These are phyloP conservation scores for Amaranthus tricolor DNA, from an alignment of 179 eudicot genomes.

Conservation along the genomic window DNA sequence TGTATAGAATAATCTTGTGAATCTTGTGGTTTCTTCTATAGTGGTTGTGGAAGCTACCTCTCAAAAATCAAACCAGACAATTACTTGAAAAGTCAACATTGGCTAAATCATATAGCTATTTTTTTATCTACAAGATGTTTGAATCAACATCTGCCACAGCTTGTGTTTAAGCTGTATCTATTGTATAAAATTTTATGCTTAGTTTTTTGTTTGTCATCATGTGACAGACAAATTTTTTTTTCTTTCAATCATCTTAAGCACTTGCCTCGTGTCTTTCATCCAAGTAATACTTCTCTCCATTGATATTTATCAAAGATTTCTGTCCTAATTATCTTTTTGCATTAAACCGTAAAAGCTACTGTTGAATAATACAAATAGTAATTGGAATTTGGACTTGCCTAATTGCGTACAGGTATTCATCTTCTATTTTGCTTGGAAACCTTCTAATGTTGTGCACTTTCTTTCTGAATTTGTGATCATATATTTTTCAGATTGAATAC, in stretches of 20 bases:
- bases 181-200: not conserved
- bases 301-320: not conserved
- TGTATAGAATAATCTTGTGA: not conserved
- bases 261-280: not conserved
- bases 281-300: not conserved
- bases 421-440: not conserved
- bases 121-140: not conserved
- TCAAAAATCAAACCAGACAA: not conserved
- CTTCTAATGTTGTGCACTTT: not conserved
- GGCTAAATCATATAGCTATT: not conserved
- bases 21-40: not conserved
- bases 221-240: not conserved
- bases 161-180: not conserved
- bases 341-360: not conserved
- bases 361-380: not conserved
- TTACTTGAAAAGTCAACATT: not conserved
- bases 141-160: not conserved
- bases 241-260: not conserved
- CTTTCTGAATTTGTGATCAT: slow-evolving; percentile 5
- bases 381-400: too few relatives aligned
- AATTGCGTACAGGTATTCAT: not conserved
- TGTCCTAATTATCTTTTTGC: not conserved
- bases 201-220: not conserved
- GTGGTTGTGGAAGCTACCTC: too few relatives aligned
- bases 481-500: slow-evolving; percentile 73